Conservation (phyloP, 2,329 filamentous ascomycete genomes). For the Monilinia fructigena region DNA sequence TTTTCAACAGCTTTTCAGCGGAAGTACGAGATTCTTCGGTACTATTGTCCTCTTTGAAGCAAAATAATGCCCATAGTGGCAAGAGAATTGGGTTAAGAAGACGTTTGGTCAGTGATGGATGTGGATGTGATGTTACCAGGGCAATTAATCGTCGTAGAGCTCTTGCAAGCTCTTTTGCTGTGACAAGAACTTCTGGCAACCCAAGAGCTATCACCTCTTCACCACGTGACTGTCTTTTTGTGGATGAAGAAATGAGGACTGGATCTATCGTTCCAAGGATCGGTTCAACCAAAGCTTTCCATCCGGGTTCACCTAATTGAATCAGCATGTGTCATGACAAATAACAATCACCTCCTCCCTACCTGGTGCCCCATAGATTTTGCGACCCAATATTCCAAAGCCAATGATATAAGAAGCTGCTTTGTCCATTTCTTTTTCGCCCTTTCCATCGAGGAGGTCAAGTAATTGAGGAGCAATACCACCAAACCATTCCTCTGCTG, state of each 20-base stretch:
- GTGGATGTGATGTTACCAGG: slow-evolving; percentile 62
- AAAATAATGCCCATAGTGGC: slow-evolving; percentile 57
- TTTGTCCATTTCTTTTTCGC: slow-evolving; percentile 57
- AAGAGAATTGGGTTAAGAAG: slow-evolving; percentile 58
- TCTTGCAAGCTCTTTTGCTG: slow-evolving; percentile 47
- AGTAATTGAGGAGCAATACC: slow-evolving; percentile 61
- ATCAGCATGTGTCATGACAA: slow-evolving; percentile 20
- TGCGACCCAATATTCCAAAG: slow-evolving; percentile 65
- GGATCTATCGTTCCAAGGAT: slow-evolving; percentile 54
- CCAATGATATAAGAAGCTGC: slow-evolving; percentile 62
- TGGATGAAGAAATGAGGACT: slow-evolving; percentile 19
- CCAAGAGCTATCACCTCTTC: slow-evolving; percentile 29
- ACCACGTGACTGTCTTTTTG: not conserved
- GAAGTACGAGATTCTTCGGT: not conserved
- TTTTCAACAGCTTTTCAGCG: slow-evolving; percentile 48
- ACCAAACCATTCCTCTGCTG: slow-evolving; percentile 58
- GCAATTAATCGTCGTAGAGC: slow-evolving; percentile 56
- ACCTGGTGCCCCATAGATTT: slow-evolving; percentile 62
- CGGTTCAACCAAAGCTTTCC: slow-evolving; percentile 60
- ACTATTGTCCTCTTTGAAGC: slow-evolving; percentile 43
- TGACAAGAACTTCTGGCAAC: slow-evolving; percentile 40
- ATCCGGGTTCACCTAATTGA: slow-evolving; percentile 54
- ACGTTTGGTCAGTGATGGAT: slow-evolving; percentile 62
- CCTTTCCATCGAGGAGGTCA: slow-evolving; percentile 58
- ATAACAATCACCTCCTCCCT: slow-evolving; percentile 32